Conservation (phyloP, 768 basidiomycete genomes). For the Hygrophoropsis aurantiaca region DNA sequence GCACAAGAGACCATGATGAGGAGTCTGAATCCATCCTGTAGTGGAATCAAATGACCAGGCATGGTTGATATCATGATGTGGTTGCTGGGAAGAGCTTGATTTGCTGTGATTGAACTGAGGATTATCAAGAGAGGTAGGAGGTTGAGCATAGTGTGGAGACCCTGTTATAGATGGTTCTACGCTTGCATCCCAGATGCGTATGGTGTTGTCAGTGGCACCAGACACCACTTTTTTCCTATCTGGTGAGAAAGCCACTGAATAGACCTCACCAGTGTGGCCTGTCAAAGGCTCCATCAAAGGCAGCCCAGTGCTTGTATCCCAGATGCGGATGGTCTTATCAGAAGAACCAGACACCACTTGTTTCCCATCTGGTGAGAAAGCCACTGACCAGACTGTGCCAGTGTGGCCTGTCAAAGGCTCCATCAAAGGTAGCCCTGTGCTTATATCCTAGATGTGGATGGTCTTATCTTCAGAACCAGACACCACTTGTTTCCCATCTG, state of each 20-base stretch:
- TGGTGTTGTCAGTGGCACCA: not conserved
- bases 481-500: not conserved
- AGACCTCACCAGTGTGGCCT: not conserved
- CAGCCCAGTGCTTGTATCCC: not conserved
- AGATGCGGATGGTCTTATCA: not conserved
- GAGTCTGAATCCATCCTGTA: too few species aligned
- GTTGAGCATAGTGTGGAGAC: too few species aligned
- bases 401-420: not conserved
- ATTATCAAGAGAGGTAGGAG: too few species aligned
- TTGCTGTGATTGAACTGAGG: too few species aligned
- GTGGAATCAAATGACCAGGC: too few species aligned
- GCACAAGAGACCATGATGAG: too few species aligned
- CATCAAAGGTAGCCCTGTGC: slow-evolving; percentile 1
- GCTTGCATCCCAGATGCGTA: slow-evolving; percentile 1
- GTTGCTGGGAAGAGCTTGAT: too few species aligned
- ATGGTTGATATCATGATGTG: too few species aligned
- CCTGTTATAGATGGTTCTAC: too few species aligned
- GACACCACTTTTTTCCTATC: not conserved
- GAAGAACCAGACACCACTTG: not conserved
- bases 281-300: not conserved
- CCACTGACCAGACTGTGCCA: slow-evolving; percentile 1
- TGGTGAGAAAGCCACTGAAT: not conserved
- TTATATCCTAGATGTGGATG: slow-evolving; percentile 4
- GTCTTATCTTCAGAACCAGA: slow-evolving; percentile 6
- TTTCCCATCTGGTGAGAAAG: slow-evolving; percentile 12